phyloP scores from a whole-genome alignment of 495 filamentous ascomycete species.

The Neurospora discreta region DNA sequence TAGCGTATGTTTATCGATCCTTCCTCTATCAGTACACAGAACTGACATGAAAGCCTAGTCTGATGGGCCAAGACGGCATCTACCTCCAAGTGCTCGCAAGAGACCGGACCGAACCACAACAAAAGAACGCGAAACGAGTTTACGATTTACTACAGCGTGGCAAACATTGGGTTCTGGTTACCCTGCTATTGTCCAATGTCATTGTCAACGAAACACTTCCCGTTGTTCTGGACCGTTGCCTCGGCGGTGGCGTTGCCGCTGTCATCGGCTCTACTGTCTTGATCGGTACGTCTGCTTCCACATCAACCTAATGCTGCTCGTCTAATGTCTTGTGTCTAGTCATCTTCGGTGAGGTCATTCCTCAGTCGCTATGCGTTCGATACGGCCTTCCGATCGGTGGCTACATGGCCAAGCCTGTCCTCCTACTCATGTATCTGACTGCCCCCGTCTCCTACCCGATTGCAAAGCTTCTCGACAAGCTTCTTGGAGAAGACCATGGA shows the following conservation, averaged over 20 bases:
- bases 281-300: conserved; percentile 54
- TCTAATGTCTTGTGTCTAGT: conserved; percentile 38
- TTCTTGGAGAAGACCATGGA: conserved; percentile 85
- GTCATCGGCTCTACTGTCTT: conserved; percentile 84
- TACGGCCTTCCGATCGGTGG: conserved; percentile 96
- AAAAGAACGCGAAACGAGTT: conserved; percentile 72
- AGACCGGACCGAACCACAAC: conserved; percentile 54
- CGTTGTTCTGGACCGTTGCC: conserved; percentile 84
- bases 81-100: conserved; percentile 96
- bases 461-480: conserved; percentile 76
- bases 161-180: conserved; percentile 99
- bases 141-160: conserved; percentile 70
- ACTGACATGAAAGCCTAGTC: conserved; percentile 20
- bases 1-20: conserved; percentile 45
- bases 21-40: not conserved
- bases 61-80: conserved; percentile 88
- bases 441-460: conserved; percentile 80
- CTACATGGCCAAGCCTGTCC: conserved; percentile 82
- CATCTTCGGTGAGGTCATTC: conserved; percentile 93
- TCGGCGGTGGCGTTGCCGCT: conserved; percentile 91
- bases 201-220: conserved; percentile 97
- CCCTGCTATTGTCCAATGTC: conserved; percentile 85
- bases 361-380: conserved; percentile 91
- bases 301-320: not conserved
- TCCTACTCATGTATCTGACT: conserved; percentile 84